These are phyloP conservation scores for Arthrobotrys pseudoclavata DNA, from an alignment of 2,329 filamentous ascomycete species.

Conservation along the genomic window DNA sequence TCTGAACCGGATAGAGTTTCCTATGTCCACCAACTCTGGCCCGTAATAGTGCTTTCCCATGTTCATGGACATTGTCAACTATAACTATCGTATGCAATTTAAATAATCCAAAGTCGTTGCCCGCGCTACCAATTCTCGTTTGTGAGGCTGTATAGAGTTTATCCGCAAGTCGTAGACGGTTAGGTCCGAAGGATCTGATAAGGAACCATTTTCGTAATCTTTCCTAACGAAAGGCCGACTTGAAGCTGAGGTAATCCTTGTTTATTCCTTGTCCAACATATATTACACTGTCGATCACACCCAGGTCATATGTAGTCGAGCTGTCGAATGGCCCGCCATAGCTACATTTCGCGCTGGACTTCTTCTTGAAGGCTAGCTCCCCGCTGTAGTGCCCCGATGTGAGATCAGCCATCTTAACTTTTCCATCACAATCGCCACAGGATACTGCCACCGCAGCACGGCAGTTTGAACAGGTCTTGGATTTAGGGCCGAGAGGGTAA, in stretches of 20 bases:
- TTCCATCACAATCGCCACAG: conserved; percentile 25
- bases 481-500: conserved; percentile 1
- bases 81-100: conserved; percentile 24
- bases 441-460: too few species aligned
- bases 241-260: conserved; percentile 31
- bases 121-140: conserved; percentile 14
- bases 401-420: conserved; percentile 15
- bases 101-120: conserved; percentile 15
- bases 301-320: neutral
- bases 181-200: neutral
- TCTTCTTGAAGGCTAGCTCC: conserved; percentile 34
- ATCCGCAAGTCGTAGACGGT: conserved; percentile 20
- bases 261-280: conserved; percentile 52
- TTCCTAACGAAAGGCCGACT: conserved; percentile 24
- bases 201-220: neutral
- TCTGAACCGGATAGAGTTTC: conserved; percentile 39
- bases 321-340: conserved; percentile 44
- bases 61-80: conserved; percentile 34
- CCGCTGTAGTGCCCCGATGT: conserved; percentile 50
- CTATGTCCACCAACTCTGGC: neutral
- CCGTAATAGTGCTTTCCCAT: conserved; percentile 15
- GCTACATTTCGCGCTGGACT: conserved; percentile 29
- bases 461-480: neutral
- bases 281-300: neutral
- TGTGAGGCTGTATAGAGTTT: conserved; percentile 11